Evolutionary conservation across 2,329 filamentous ascomycete species (phyloP), one percentile per base, ranked within the genome.

Genomic region (Diaporthe aspalathi): DNA sequence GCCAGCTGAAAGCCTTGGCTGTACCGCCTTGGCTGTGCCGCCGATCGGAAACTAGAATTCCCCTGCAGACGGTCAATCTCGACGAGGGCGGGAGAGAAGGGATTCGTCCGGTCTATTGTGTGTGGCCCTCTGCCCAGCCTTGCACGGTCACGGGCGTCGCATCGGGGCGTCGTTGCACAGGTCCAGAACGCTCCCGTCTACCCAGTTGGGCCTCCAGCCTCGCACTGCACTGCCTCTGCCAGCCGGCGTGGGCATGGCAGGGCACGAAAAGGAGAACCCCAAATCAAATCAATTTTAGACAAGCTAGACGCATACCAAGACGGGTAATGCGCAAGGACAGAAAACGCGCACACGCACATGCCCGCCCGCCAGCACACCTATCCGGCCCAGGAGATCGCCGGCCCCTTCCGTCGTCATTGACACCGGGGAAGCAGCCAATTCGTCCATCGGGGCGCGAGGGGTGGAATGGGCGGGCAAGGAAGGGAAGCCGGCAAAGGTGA

Each of bases 241-340:
- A 65, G 60, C 60, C 60, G 45, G 43, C 43, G 35, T 32, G 24
- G 45, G 32, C 32, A 35, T 9, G 43, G 32, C 32, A 38, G 43
- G 27, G 60, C 27, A 63, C 43, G 35, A 38, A 38, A 50, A 38
- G 35, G 35, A 12, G 32, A 38, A 38, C 6, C 29, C n/a, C 60
- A 38, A 12, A 38, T 38, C 60, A 65, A 65, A 65, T 65, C 60
- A 65, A 65, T 38, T 65, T 65, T 65, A 65, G 50, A 65, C 60
- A 50, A 65, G 29, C 22, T 50, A 65, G 45, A 65, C 60, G 60
- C 60, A 65, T 65, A 65, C 60, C 60, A 65, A 65, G 60, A 65
- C 60, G 60, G 60, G 60, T 65, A 65, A 65, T 65, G 60, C 60
- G 45, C 60, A 63, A 65, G 60, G 60, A 49, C 60, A 63, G 43